phyloP scores from a whole-genome alignment of 192 early-diverging fungal genomes.

The Podila horticola region DNA sequence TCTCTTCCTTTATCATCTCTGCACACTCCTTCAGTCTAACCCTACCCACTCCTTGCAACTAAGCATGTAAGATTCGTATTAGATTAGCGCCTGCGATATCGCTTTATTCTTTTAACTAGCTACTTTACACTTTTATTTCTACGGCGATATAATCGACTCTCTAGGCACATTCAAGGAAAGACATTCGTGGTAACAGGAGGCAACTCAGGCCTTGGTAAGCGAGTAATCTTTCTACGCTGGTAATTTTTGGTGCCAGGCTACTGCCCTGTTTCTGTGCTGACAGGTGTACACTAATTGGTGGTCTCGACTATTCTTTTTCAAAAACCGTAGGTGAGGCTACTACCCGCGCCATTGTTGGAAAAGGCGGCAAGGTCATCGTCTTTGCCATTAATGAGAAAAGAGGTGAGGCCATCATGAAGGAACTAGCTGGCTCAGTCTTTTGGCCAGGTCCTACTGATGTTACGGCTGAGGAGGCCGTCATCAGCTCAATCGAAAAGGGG shows the following conservation, averaged over 20 bases:
- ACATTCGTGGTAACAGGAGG: conserved; percentile 64
- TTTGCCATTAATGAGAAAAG: conserved; percentile 55
- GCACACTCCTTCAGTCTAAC: too few relatives aligned
- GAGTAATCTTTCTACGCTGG: background rate
- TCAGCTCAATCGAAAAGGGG: conserved; percentile 52
- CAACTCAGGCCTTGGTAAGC: conserved; percentile 43
- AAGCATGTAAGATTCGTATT: too few relatives aligned
- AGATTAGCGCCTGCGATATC: too few relatives aligned
- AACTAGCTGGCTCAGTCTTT: conserved; percentile 35
- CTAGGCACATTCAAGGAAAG: conserved; percentile 60
- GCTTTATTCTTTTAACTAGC: too few relatives aligned
- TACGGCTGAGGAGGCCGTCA: conserved; percentile 53
- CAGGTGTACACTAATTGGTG: too few relatives aligned
- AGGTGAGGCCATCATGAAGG: conserved; percentile 49
- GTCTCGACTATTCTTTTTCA: background rate
- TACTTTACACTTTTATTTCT: too few relatives aligned
- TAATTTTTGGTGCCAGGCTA: too few relatives aligned
- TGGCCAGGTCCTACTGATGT: conserved; percentile 59
- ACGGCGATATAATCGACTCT: too few relatives aligned
- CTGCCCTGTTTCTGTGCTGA: background rate
- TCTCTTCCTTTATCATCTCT: too few relatives aligned
- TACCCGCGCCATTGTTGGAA: conserved; percentile 45
- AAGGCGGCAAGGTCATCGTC: conserved; percentile 58
- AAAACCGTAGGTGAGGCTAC: conserved; percentile 52
- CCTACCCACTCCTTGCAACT: too few relatives aligned